Evolutionary conservation across 768 basidiomycete genomes (phyloP), one percentile per base, ranked within the genome.

Genomic region (Leccinum rimulosum): DNA sequence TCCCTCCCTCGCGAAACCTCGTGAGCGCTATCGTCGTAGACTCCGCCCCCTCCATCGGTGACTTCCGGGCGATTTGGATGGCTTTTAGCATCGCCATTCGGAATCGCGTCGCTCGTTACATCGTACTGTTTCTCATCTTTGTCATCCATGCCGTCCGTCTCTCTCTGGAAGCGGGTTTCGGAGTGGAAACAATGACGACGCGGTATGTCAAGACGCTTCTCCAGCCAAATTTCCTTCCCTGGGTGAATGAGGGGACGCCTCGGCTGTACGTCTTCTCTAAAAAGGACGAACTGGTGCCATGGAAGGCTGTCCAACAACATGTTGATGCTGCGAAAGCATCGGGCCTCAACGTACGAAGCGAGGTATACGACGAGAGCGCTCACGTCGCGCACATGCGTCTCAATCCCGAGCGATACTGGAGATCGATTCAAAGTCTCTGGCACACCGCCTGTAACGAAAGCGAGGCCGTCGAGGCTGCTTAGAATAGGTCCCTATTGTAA

Each of bases 211-310:
- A 52, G 31, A 22, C 31, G 5, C 64, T 71, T 25, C 58, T 68
- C 19, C 56, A 64, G 6, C 69, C 73, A 2, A 52, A 22, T 8
- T 40, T 77, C 28, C 57, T 77, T 5, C 74, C 74, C 1, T 75
- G 76, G 74, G 71, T 65, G 64, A 59, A 56, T 15, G 9, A 30
- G 30, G 52, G 54, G 9, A 76, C 76, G 12, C 76, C 74, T 0
- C 63, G 77, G 11, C 40, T 78, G 33, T 77, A 78, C 47, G 38
- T 77, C 19, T 77, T 69, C 59, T 77, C 75, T 10, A 64, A 62
- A 49, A 66, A 60, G 14, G 76, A 77, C 43, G 51, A 55, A 35
- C 15, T 75, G 7, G 67, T 77, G 17, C 73, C 70, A 4, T 69
- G 67, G 62, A 3, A 59, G 43, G 65, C 61, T 3, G 66, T 77